Evolutionary conservation across 306 rosid genomes (phyloP).

Genomic region (Carpinus fangiana): DNA sequence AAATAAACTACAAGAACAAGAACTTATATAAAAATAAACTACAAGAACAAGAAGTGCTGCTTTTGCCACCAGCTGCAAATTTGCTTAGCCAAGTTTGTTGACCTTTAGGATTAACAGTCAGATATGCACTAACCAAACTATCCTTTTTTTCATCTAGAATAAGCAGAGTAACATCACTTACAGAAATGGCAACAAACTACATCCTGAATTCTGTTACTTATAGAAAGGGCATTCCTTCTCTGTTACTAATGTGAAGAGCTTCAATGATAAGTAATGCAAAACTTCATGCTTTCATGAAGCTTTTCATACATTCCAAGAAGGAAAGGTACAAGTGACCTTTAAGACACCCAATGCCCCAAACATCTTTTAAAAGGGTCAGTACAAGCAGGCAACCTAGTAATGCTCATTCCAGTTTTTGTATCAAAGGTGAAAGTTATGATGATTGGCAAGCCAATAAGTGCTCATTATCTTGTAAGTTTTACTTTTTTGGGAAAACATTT

Average conservation of each 20-base stretch:
- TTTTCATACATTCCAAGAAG: conserved; percentile 6
- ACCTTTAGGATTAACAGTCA: background rate
- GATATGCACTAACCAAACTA: background rate
- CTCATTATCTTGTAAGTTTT: background rate
- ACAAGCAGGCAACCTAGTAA: background rate
- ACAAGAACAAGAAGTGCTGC: background rate
- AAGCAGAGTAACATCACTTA: background rate
- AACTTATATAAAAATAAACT: background rate
- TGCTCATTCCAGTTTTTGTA: background rate
- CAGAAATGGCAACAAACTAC: background rate
- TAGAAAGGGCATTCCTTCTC: background rate
- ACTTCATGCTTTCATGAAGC: background rate
- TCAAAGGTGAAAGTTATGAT: background rate
- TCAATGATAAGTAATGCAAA: background rate
- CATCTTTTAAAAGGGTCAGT: background rate
- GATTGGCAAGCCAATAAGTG: background rate
- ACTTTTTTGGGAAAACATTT: background rate
- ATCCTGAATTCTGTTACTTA: background rate
- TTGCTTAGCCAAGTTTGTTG: background rate
- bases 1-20: background rate
- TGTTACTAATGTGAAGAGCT: background rate
- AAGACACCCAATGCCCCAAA: background rate
- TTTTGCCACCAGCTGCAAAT: background rate
- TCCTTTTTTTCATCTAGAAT: background rate
- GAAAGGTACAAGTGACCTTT: background rate